Evolutionary conservation across 345 rosid species (phyloP).

Genomic region (Heritiera littoralis): DNA sequence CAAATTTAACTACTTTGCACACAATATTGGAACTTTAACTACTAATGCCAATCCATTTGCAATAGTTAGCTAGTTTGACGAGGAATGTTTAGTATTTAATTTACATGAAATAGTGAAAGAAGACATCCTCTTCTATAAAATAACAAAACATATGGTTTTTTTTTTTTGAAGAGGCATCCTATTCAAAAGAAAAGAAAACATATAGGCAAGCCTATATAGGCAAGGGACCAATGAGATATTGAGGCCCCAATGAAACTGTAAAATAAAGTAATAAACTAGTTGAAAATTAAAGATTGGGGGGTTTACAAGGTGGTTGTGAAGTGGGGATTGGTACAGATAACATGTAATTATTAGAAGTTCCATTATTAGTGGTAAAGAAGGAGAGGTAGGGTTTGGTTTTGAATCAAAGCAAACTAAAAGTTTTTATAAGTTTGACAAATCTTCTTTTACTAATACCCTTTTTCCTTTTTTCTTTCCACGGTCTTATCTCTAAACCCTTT

Average conservation of each 20-base stretch:
- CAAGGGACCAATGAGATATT: not conserved
- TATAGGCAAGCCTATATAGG: too few species aligned
- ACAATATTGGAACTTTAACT: too few species aligned
- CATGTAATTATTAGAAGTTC: not conserved
- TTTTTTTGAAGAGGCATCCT: too few species aligned
- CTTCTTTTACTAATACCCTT: not conserved
- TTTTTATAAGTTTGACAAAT: conserved; percentile 5
- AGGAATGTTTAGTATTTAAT: too few species aligned
- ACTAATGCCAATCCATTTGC: too few species aligned
- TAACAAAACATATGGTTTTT: too few species aligned
- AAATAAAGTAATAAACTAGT: not conserved
- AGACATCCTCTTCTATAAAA: too few species aligned
- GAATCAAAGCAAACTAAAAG: conserved; percentile 14
- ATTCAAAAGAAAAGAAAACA: too few species aligned
- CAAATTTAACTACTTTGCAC: too few species aligned
- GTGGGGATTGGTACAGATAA: conserved; percentile 12
- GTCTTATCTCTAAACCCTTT: conserved; percentile 1
- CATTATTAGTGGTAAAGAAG: not conserved
- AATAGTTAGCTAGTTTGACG: too few species aligned
- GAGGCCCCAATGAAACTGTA: not conserved
- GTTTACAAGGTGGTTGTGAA: not conserved
- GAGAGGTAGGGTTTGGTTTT: not conserved
- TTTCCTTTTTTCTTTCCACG: not conserved
- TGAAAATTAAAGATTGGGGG: not conserved
- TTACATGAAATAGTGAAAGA: too few species aligned